These are phyloP conservation scores for Nothomitra cinnamomea DNA, from an alignment of 2,329 filamentous ascomycete species.

Conservation along the genomic window DNA sequence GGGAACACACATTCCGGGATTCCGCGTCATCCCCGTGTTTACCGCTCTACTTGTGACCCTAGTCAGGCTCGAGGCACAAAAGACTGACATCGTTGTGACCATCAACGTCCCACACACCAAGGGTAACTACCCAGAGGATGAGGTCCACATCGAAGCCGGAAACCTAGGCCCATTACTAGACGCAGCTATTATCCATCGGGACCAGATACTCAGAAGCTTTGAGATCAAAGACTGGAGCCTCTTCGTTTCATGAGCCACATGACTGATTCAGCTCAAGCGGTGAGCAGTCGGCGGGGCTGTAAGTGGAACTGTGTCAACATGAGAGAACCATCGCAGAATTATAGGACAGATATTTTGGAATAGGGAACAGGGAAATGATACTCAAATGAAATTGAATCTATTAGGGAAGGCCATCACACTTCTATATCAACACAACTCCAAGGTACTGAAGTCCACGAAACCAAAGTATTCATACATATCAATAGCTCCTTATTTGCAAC, in stretches of 20 bases:
- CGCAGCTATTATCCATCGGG: background rate
- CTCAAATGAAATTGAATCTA: background rate
- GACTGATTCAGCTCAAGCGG: background rate
- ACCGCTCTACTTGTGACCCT: conserved; percentile 64
- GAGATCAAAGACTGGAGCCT: conserved; percentile 67
- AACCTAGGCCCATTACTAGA: conserved; percentile 38
- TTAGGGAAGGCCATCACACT: background rate
- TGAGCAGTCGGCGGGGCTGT: background rate
- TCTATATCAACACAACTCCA: background rate
- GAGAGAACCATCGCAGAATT: background rate
- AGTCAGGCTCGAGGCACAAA: conserved; percentile 55
- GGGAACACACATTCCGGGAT: conserved; percentile 13
- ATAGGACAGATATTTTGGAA: background rate
- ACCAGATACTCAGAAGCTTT: conserved; percentile 49
- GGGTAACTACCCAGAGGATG: conserved; percentile 54
- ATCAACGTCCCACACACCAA: conserved; percentile 77
- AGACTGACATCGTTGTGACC: conserved; percentile 68
- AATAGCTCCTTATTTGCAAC: too few relatives aligned
- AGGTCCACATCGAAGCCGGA: conserved; percentile 49
- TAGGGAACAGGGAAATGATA: background rate
- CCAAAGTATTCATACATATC: too few relatives aligned
- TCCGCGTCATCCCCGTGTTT: conserved; percentile 24
- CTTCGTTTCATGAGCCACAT: conserved; percentile 30
- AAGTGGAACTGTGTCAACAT: background rate
- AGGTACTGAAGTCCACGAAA: background rate